Conservation (phyloP, 768 basidiomycete genomes). For the Mycena chlorophos region DNA sequence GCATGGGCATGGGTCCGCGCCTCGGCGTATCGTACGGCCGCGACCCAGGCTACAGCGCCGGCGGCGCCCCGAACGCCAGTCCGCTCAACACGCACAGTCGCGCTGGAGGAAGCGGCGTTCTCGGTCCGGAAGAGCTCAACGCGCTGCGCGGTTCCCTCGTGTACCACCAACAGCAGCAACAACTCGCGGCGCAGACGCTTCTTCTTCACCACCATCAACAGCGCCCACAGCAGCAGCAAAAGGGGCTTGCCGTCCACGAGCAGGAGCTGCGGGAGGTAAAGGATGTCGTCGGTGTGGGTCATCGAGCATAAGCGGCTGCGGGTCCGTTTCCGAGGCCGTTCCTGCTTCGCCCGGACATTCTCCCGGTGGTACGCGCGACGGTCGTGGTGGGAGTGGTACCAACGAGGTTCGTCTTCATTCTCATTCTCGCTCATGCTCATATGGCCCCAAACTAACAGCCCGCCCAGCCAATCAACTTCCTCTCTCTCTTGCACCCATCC, state of each 20-base stretch:
- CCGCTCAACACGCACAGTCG: neutral
- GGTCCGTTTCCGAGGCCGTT: neutral
- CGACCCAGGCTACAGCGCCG: no score
- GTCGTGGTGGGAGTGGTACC: conserved; percentile 23
- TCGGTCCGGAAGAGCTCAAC: conserved; percentile 1
- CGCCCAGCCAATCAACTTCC: conserved; percentile 83
- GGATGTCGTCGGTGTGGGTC: no score
- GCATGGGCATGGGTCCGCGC: neutral
- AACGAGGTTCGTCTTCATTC: conserved; percentile 51
- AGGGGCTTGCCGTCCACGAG: neutral
- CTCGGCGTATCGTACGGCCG: neutral
- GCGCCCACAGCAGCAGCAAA: neutral
- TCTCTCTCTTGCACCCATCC: conserved; percentile 81
- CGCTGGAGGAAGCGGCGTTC: neutral
- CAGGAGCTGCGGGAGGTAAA: conserved; percentile 1
- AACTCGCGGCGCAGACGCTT: conserved; percentile 21
- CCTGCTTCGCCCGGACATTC: neutral
- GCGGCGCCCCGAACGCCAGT: neutral
- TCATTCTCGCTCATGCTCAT: conserved; percentile 15
- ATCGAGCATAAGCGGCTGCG: no score
- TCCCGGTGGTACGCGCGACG: conserved; percentile 5
- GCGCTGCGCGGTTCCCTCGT: conserved; percentile 8
- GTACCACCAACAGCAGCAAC: conserved; percentile 29
- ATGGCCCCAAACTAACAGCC: neutral
- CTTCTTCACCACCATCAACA: conserved; percentile 26